Evolutionary conservation across 495 filamentous ascomycete species (phyloP).

Genomic region (Talaromyces nanjingensis): DNA sequence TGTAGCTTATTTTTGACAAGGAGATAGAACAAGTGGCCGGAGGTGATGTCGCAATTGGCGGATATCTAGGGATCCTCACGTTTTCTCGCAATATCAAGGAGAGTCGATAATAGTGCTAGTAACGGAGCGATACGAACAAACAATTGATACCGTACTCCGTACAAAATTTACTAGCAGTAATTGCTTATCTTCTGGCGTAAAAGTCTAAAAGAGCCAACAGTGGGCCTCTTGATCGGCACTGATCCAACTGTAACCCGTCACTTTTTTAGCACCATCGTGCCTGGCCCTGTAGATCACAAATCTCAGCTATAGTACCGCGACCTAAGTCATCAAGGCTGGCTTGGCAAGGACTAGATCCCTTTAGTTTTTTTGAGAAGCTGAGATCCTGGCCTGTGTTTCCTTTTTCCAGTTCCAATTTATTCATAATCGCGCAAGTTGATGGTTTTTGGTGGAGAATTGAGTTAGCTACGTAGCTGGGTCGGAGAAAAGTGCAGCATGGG

Average conservation of each 20-base stretch:
- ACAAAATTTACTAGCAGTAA: neutral
- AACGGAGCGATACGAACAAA: neutral
- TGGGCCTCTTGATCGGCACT: neutral
- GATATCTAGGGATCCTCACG: neutral
- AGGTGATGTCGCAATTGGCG: neutral
- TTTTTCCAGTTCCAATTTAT: neutral
- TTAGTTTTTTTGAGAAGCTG: neutral
- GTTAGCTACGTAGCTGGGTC: neutral
- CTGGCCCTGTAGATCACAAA: neutral
- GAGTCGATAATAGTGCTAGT: neutral
- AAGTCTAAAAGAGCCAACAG: neutral
- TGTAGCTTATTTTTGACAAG: neutral
- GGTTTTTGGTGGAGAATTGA: neutral
- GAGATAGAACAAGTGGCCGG: neutral
- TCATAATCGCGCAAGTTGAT: neutral
- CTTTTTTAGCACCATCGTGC: conserved; percentile 2
- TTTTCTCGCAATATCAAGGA: neutral
- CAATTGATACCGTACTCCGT: neutral
- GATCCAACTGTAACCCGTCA: conserved; percentile 1
- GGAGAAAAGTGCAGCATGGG: neutral
- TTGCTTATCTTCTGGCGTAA: neutral
- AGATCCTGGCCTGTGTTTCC: neutral
- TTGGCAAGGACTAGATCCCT: neutral
- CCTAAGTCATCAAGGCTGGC: neutral
- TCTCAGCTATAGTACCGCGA: neutral